A percentile compares a stretch with the other conserved stretches of the same genome.
Evolutionary conservation across 768 basidiomycete genomes (phyloP).

Genomic region (Termitomyces sp.): DNA sequence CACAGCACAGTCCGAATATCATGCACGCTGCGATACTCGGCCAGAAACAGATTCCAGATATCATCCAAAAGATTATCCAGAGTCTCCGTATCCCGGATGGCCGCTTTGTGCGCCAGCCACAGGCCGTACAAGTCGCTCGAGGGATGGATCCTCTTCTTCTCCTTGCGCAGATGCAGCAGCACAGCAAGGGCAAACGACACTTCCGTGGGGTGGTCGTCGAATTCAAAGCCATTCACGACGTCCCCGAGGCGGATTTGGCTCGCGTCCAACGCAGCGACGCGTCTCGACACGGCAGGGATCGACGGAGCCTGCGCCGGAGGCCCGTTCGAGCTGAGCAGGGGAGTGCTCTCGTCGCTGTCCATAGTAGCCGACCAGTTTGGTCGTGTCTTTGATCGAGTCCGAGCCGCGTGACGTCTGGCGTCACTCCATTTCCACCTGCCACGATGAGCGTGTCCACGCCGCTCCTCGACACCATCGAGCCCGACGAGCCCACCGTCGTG

Average conservation of each 20-base stretch:
- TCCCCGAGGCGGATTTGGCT: constrained; percentile 17
- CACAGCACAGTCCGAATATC: constrained; percentile 48
- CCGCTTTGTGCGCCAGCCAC: constrained; percentile 29
- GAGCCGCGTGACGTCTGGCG: background rate
- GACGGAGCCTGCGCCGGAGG: constrained; percentile 3
- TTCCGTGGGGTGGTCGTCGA: constrained; percentile 13
- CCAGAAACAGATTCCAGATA: constrained; percentile 39
- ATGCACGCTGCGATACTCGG: constrained; percentile 27
- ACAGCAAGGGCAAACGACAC: constrained; percentile 26
- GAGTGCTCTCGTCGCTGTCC: constrained; percentile 16
- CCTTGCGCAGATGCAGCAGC: constrained; percentile 28
- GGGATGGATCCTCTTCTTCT: constrained; percentile 11
- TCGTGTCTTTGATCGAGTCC: background rate
- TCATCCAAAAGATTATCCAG: constrained; percentile 27
- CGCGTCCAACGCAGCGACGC: constrained; percentile 15
- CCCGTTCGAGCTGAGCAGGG: constrained; percentile 10
- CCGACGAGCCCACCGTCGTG: constrained; percentile 57
- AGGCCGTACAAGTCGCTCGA: constrained; percentile 34
- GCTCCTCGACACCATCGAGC: constrained; percentile 78
- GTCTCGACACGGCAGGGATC: constrained; percentile 13
- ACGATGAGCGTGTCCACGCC: constrained; percentile 52
- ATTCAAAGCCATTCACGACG: constrained; percentile 10
- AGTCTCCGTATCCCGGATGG: constrained; percentile 18
- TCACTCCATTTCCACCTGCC: background rate
- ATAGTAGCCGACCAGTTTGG: constrained; percentile 2